Base-by-base conservation (phyloP, 2,329 filamentous ascomycete species). In the Fusarium oligoseptatum region DNA sequence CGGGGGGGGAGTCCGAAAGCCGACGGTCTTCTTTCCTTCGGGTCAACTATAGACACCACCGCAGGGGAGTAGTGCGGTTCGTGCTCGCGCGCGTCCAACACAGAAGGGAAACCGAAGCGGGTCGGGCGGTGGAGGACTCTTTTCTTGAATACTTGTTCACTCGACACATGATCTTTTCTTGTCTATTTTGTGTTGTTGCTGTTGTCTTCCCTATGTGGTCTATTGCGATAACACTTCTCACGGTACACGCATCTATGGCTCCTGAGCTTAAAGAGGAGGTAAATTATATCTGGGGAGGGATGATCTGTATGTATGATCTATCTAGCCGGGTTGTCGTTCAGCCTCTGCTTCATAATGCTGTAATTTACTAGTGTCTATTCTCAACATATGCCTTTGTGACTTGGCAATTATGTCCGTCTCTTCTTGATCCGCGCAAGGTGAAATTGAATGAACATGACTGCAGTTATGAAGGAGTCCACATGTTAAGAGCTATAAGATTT, bases 331-430 rank as follows among this genome's bases (percentile, higher is more conserved):
- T 69, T 82, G 79, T 79, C 76, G 80, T 81, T 79, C 79, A 77
- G 82, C 82, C 81, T 83, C 78, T 82, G 80, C 80, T 84, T 83
- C 81, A 80, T 84, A 83, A 82, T 83, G 80, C 81, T 84, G 83
- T 86, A 86, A 85, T 85, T 83, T 82, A 82, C 78, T 83, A 84
- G 80, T 84, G 80, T 84, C 79, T 84, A 83, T 81, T 81, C 72
- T 74, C 48, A 48, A 27, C 36, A 37, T 17, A 41, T 22, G 17
- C 36, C 29, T 22, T 37, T 50, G 50, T 67, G 66, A 50, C 11
- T n/a, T 32, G 24, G 48, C 17, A 52, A n/a, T 52, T 6, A 12
- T 2, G 14, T 3, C 4, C 4, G 14, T 15, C 22, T 48, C 22
- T 15, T 24, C 1, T 45, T n/a, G 8, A 48, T 48, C 17, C 4